These are phyloP conservation scores for Ophiocordyceps camponoti-saundersi DNA, from an alignment of 2,329 filamentous ascomycete genomes.

Conservation along the genomic window DNA sequence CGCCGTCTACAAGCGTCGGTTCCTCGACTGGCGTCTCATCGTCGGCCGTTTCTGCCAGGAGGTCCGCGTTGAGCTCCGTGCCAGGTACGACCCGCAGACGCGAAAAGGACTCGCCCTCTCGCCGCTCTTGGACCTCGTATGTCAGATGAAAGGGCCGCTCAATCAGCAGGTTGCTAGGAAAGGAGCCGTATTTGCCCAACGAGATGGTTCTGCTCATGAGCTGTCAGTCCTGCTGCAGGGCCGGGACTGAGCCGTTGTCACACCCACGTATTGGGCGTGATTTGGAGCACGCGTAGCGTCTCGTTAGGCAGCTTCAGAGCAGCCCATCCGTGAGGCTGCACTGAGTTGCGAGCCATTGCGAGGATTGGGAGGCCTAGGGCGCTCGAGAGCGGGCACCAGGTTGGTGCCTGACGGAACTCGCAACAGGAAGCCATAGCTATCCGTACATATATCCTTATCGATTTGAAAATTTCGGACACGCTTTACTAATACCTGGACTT, in stretches of 20 bases:
- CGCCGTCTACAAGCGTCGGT: constrained; percentile 24
- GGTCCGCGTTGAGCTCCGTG: constrained; percentile 68
- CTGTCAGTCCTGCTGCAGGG: not conserved
- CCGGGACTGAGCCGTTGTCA: not conserved
- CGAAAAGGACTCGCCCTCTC: constrained; percentile 45
- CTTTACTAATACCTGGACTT: no score
- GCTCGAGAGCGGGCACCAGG: not conserved
- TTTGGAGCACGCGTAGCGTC: constrained; percentile 37
- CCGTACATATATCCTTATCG: no score
- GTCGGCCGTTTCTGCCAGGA: constrained; percentile 32
- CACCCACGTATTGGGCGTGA: constrained; percentile 41
- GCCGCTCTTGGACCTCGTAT: constrained; percentile 68
- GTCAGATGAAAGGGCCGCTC: constrained; percentile 85
- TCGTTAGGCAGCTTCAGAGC: constrained; percentile 42
- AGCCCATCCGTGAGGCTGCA: constrained; percentile 42
- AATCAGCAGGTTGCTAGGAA: constrained; percentile 76
- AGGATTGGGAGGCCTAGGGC: not conserved
- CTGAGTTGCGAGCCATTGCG: constrained; percentile 13
- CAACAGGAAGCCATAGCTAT: no score
- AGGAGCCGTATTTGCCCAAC: constrained; percentile 82
- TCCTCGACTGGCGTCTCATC: constrained; percentile 15
- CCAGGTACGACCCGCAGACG: constrained; percentile 64
- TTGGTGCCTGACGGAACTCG: not conserved
- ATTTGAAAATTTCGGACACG: no score
- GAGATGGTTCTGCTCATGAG: constrained; percentile 53